Base-by-base conservation (phyloP, 1,139 yeast genomes). In the Ashbya aceris region DNA sequence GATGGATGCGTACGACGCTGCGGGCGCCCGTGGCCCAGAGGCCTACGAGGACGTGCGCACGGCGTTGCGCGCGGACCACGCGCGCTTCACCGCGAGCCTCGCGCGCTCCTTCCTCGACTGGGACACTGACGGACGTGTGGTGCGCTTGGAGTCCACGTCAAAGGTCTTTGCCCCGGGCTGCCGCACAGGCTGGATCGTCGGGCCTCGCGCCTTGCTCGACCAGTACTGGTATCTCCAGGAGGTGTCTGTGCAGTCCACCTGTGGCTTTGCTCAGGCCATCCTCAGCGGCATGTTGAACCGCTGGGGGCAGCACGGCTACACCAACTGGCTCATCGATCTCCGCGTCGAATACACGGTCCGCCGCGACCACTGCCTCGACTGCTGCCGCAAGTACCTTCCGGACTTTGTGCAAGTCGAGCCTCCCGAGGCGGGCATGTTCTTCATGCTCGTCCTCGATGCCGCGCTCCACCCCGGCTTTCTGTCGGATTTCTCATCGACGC, bases 371-470 rank as follows among this genome's bases (percentile, higher is more conserved):
- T 83, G 93, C 39, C 71, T 83, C 48, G 86, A 82, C 56, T 73
- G 87, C 7, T 68, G 86, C 49, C 68, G 64, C 49, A 71, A 74
- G 49, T 65, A 68, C 61, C 70, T 83, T 66, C 91, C 94, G 35
- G 55, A 64, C 43, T 75, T 75, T 36, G 68, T 77, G 28, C 69
- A 71, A 34, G 66, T 71, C 36, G 77, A 67, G 64, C 82, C 93
- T 17, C 96, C 96, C 39, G 79, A 77, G 28, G 96, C 96, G 1
- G 96, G 96, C 56, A 87, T 87, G 96, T 87, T 87, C 65, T 85
- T 86, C 71, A 84, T 91, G 57, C 71, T 84, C 51, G 66, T 70
- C 48, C 61, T 85, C 40, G 95, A 86, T 61, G 85, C 86, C 27
- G 59, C 85, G 34, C 81, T 80, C 65, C 95, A 83, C 66, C 93